phyloP scores from a whole-genome alignment of 331 rosid species.

The Erythrophleum ivorense region DNA sequence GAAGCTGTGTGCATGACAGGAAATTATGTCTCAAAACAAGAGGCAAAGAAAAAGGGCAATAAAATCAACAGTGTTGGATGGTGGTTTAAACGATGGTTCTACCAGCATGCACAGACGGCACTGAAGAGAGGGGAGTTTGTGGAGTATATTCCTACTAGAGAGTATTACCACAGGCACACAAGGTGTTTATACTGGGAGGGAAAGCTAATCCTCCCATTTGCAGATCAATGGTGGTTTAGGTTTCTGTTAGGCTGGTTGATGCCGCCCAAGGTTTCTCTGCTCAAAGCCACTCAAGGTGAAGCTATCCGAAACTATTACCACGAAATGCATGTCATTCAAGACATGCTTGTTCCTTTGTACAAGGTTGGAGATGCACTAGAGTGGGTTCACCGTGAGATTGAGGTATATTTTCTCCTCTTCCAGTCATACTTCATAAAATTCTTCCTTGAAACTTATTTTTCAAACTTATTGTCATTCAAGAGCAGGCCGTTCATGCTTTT shows the following conservation, averaged over 20 bases:
- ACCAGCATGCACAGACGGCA: constrained; percentile 90
- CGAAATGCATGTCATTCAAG: constrained; percentile 96
- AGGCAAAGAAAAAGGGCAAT: constrained; percentile 92
- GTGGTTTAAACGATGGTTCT: constrained; percentile 99
- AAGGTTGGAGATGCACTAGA: constrained; percentile 95
- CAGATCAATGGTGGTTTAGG: constrained; percentile 95
- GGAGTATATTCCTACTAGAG: constrained; percentile 91
- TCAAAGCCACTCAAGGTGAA: constrained; percentile 99
- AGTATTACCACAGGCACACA: constrained; percentile 95
- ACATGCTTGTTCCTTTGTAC: constrained; percentile 91
- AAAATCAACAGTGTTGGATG: constrained; percentile 82
- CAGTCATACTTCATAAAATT: constrained; percentile 16
- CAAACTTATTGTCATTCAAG: background rate
- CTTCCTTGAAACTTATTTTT: background rate
- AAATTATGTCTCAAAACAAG: constrained; percentile 81
- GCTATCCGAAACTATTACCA: constrained; percentile 95
- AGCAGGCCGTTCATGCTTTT: constrained; percentile 3
- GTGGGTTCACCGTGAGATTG: constrained; percentile 94
- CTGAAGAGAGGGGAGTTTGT: constrained; percentile 84
- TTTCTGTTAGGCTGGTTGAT: constrained; percentile 91
- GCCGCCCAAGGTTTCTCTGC: constrained; percentile 98
- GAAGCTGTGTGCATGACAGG: constrained; percentile 93
- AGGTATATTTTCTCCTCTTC: constrained; percentile 59
- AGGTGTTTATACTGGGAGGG: constrained; percentile 98
- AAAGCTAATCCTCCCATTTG: constrained; percentile 96